phyloP scores from a whole-genome alignment of 805 yeast species.

The Wickerhamomyces ciferrii region DNA sequence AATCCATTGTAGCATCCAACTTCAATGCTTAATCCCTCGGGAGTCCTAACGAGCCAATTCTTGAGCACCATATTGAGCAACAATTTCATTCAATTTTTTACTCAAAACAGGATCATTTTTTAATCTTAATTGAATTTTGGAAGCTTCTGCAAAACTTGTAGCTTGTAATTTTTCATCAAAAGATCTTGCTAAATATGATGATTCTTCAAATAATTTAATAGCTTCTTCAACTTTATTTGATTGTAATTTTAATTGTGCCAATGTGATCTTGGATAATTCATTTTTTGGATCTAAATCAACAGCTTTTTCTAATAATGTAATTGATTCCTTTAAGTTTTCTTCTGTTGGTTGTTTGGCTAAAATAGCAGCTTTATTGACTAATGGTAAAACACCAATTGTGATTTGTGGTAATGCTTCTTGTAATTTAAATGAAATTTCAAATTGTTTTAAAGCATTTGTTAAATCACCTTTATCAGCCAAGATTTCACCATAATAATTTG shows the following conservation, averaged over 20 bases:
- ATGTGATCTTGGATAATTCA: slow-evolving; percentile 84
- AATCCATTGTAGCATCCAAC: no score
- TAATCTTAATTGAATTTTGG: slow-evolving; percentile 81
- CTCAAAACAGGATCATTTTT: slow-evolving; percentile 63
- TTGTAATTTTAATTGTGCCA: slow-evolving; percentile 88
- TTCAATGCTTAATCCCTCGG: no score
- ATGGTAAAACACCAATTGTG: slow-evolving; percentile 83
- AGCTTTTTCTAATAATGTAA: slow-evolving; percentile 65
- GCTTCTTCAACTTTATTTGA: slow-evolving; percentile 81
- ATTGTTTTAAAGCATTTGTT: slow-evolving; percentile 71
- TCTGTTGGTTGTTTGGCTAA: slow-evolving; percentile 46
- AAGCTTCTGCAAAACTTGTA: slow-evolving; percentile 86
- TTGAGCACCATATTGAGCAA: slow-evolving; percentile 32
- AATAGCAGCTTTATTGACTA: slow-evolving; percentile 82
- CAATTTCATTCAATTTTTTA: slow-evolving; percentile 56
- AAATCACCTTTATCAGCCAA: slow-evolving; percentile 75
- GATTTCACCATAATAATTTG: slow-evolving; percentile 94
- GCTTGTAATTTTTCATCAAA: slow-evolving; percentile 87
- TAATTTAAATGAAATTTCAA: slow-evolving; percentile 79
- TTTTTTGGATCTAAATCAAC: slow-evolving; percentile 79
- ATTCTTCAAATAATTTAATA: slow-evolving; percentile 72
- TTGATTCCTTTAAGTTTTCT: slow-evolving; percentile 49
- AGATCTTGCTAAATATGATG: slow-evolving; percentile 77
- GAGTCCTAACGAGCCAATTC: no score
- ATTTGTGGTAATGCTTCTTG: slow-evolving; percentile 66